Evolutionary conservation across 2,329 filamentous ascomycete species (phyloP).

Genomic region (Monosporascus sp.): DNA sequence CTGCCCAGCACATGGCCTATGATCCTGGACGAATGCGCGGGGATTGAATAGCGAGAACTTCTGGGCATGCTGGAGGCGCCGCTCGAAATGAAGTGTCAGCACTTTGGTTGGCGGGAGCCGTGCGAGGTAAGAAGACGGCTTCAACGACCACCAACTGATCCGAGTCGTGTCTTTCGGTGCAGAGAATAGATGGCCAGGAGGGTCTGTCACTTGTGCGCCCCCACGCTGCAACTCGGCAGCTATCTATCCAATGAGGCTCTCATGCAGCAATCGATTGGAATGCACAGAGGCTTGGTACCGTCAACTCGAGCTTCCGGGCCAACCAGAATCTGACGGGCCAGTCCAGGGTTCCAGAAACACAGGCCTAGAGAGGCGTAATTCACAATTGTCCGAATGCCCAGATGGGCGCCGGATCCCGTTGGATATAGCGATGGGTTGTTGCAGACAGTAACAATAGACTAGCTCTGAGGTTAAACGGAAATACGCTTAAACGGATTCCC

Average conservation of each 20-base stretch:
- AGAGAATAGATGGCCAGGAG: too few relatives aligned
- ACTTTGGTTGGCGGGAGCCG: not conserved
- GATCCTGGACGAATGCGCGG: not conserved
- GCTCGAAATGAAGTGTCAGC: not conserved
- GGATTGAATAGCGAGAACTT: not conserved
- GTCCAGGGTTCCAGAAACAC: not conserved
- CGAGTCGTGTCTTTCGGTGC: too few relatives aligned
- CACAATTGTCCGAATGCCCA: not conserved
- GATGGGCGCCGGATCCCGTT: not conserved
- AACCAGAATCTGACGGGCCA: too few relatives aligned
- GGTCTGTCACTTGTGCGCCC: too few relatives aligned
- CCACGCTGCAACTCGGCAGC: too few relatives aligned
- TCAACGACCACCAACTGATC: not conserved
- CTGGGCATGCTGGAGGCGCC: not conserved
- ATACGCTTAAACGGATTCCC: not conserved
- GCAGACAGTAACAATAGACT: not conserved
- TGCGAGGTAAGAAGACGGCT: not conserved
- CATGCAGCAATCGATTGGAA: constrained; percentile 6
- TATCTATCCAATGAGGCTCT: not conserved
- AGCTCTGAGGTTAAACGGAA: not conserved
- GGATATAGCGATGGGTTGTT: not conserved
- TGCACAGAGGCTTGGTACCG: constrained; percentile 18
- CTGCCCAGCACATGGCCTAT: too few relatives aligned
- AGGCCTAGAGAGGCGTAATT: not conserved
- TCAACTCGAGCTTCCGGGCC: constrained; percentile 6